These are phyloP conservation scores for Boletales sp. DNA, from an alignment of 768 basidiomycete genomes.

Conservation along the genomic window DNA sequence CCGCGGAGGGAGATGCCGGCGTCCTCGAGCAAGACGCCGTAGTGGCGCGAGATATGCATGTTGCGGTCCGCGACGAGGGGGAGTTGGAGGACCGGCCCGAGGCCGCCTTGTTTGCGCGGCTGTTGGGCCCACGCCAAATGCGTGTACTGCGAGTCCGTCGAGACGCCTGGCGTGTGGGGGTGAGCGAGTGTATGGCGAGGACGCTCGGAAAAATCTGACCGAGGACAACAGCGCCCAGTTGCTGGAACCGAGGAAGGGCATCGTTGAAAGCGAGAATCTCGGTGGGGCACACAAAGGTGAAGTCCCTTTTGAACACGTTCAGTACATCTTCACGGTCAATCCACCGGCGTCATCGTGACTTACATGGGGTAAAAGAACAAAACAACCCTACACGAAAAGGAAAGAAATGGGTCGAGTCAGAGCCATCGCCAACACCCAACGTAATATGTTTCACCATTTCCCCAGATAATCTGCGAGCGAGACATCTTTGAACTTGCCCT, in stretches of 20 bases:
- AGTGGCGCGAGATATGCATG: constrained; percentile 79
- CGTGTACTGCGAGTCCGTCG: constrained; percentile 86
- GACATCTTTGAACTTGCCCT: constrained; percentile 74
- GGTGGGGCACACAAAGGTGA: constrained; percentile 91
- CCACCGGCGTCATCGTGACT: too few species aligned
- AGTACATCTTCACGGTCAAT: not conserved
- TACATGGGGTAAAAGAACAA: constrained; percentile 94
- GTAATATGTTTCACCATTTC: constrained; percentile 57
- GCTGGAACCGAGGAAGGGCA: constrained; percentile 70
- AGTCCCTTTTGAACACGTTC: constrained; percentile 51
- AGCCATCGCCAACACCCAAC: not conserved
- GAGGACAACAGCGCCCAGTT: constrained; percentile 70
- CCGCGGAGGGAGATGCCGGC: constrained; percentile 87
- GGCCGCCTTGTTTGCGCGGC: constrained; percentile 80
- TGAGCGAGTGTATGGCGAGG: too few species aligned
- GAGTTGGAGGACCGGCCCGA: constrained; percentile 84
- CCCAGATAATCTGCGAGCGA: constrained; percentile 69
- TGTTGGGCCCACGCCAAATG: constrained; percentile 87
- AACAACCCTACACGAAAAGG: constrained; percentile 60
- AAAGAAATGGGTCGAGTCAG: too few species aligned
- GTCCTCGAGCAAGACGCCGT: constrained; percentile 86
- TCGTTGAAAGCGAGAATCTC: constrained; percentile 96
- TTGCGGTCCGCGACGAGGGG: constrained; percentile 78
- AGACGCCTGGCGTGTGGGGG: constrained; percentile 47
- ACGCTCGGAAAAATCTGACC: constrained; percentile 37